Evolutionary conservation across 495 filamentous ascomycete species (phyloP).

Genomic region (Trichocladium uniseriatum): DNA sequence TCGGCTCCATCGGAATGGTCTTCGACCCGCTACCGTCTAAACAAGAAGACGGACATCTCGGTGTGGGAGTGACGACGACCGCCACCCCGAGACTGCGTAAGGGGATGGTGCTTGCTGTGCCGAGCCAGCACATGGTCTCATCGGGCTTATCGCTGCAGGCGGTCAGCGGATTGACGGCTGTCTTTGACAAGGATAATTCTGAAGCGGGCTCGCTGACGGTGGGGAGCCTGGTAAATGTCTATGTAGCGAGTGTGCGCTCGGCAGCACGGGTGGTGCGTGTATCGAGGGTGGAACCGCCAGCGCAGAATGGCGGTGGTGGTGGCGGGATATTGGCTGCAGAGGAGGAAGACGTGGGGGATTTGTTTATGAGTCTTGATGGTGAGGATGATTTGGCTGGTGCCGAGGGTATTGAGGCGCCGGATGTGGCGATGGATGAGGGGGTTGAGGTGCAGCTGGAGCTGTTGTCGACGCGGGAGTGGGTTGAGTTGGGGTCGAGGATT

Average conservation of each 20-base stretch:
- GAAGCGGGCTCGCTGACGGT: constrained; percentile 30
- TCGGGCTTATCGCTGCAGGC: constrained; percentile 44
- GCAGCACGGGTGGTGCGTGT: constrained; percentile 55
- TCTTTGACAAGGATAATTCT: constrained; percentile 35
- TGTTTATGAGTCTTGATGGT: neutral
- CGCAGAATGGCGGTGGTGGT: neutral
- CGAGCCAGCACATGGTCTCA: constrained; percentile 41
- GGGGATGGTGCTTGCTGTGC: constrained; percentile 69
- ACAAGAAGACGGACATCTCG: constrained; percentile 15
- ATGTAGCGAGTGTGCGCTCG: constrained; percentile 79
- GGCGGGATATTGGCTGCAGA: no score
- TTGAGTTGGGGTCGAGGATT: constrained; percentile 70
- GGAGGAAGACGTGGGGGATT: no score
- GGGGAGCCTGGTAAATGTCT: constrained; percentile 62
- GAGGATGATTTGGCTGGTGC: constrained; percentile 36
- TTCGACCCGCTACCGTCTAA: constrained; percentile 32
- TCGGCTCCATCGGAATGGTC: constrained; percentile 79
- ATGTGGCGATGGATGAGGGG: constrained; percentile 29
- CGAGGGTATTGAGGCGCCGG: constrained; percentile 22
- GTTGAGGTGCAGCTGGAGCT: constrained; percentile 69
- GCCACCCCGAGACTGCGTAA: constrained; percentile 54
- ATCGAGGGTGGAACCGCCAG: constrained; percentile 16
- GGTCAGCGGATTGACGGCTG: constrained; percentile 44
- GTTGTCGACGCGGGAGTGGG: constrained; percentile 68
- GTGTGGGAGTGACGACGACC: no score